Evolutionary conservation across 169 alveolate species (phyloP), one percentile per base, ranked within the genome.

Genomic region (Plasmodium adleri): DNA sequence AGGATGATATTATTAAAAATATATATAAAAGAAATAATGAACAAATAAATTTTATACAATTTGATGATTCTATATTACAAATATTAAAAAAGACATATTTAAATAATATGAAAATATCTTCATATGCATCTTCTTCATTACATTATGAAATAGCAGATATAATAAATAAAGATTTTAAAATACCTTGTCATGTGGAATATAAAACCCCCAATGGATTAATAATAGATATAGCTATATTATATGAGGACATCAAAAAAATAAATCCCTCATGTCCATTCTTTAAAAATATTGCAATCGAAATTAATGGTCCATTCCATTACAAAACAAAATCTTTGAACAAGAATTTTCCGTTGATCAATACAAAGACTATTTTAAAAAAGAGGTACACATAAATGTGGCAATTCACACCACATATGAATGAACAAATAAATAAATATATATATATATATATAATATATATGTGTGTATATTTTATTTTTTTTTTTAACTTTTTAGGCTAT

Each of bases 261-360:
- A 17, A 68, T 20, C 24, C 58, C 1, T 28, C 59, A 8, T 39
- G 68, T 49, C 52, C 68, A 6, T 13, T 28, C 20, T 72, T 83
- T 54, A 60, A 47, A 56, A 49, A 83, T 28, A 68, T 83, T n/a
- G 91, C 91, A 26, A 83, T 83, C 15, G 91, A 83, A 63, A 59
- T 83, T 17, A 83, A 83, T 83, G 91, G 91, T 10, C 91, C 91
- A 5, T 83, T 83, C 49, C 91, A 83, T 63, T 83, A 83, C 62
- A 83, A 83, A 63, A 83, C 91, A 20, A 83, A 47, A 59, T 83
- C 91, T 10, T 43, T 67, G 50, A 56, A 26, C 7, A 52, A 68
- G 10, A 45, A 56, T 10, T 1, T 45, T 20, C 91, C 91, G 1
- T 49, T 50, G 5, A 78, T 83, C 10, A 83, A 67, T 26, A 83